Evolutionary conservation across 306 rosid species (phyloP), one percentile per base, ranked within the genome.

Genomic region (Cicer bijugum): DNA sequence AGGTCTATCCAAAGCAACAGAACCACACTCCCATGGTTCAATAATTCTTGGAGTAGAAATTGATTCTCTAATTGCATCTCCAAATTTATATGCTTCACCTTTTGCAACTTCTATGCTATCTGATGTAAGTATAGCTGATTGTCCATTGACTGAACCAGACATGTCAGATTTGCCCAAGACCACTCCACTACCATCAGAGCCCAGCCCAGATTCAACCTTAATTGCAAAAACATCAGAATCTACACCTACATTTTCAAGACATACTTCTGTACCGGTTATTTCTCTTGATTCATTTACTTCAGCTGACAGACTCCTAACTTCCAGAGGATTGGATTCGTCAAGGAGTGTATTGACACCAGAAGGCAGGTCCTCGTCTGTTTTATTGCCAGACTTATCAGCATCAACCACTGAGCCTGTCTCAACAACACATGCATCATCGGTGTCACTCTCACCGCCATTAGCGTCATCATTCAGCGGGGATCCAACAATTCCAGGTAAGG

Each of bases 401-500:
- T 84, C 84, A 78, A 80, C 81, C 33, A 69, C 86, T 0, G 88
- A 85, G 55, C 87, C 89, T 19, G 78, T 74, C 83, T 89, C 96
- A 63, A 85, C 80, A 68, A 81, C 75, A 80, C 89, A 84, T 38
- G 87, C 89, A 83, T 88, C 92, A 81, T 86, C 99, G 1, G 89
- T 67, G 43, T 91, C 99, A 78, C 92, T 89, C 74, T 88, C 91
- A 69, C 93, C 86, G 45, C 89, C 93, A 86, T 85, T 85, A 16
- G 76, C 85, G 67, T 81, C 93, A 58, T 89, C 90, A 64, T 83
- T 84, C 61, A 51, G 81, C 9, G 86, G 87, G 40, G 84, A 76
- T 56, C 84, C 87, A 3, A 43, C 86, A 88, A 78, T 82, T 75
- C 80, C 84, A 71, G 83, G 75, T 48, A 74, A 76, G 53, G 87